Conservation (phyloP, 2,329 filamentous ascomycete species). For the Cladobotryum mycophilum region DNA sequence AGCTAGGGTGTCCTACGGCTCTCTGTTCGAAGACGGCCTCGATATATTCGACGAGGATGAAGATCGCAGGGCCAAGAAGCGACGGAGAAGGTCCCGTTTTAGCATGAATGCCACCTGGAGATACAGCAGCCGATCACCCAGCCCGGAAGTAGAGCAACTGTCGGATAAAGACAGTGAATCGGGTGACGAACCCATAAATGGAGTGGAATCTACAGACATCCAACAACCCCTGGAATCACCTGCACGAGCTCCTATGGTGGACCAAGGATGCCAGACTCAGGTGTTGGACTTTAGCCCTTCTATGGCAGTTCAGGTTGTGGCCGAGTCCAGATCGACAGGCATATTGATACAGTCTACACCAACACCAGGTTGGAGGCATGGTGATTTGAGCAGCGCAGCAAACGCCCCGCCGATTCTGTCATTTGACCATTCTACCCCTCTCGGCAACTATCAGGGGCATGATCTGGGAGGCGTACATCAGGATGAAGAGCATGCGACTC, state of each 20-base stretch:
- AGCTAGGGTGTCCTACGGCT: constrained; percentile 61
- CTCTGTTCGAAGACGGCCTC: constrained; percentile 55
- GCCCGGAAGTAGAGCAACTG: constrained; percentile 50
- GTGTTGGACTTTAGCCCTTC: constrained; percentile 24
- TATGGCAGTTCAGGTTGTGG: constrained; percentile 22
- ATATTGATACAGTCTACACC: constrained; percentile 12
- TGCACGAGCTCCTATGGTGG: constrained; percentile 25
- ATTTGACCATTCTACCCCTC: constrained; percentile 17
- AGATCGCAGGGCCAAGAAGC: constrained; percentile 47
- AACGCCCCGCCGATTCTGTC: constrained; percentile 13
- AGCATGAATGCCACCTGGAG: constrained; percentile 67
- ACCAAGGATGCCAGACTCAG: constrained; percentile 30
- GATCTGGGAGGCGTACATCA: neutral
- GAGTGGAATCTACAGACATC: neutral
- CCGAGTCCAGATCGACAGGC: constrained; percentile 18
- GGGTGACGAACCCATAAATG: constrained; percentile 11
- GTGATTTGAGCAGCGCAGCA: neutral
- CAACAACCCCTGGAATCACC: constrained; percentile 13
- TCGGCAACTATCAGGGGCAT: constrained; percentile 7
- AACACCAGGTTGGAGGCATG: constrained; percentile 6
- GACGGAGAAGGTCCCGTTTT: constrained; percentile 63
- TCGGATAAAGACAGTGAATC: constrained; percentile 18
- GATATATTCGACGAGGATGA: constrained; percentile 59
- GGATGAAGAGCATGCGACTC: neutral
- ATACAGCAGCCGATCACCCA: constrained; percentile 64